These are phyloP conservation scores for Epichloe sp. DNA, from an alignment of 2,329 filamentous ascomycete genomes.

Conservation along the genomic window DNA sequence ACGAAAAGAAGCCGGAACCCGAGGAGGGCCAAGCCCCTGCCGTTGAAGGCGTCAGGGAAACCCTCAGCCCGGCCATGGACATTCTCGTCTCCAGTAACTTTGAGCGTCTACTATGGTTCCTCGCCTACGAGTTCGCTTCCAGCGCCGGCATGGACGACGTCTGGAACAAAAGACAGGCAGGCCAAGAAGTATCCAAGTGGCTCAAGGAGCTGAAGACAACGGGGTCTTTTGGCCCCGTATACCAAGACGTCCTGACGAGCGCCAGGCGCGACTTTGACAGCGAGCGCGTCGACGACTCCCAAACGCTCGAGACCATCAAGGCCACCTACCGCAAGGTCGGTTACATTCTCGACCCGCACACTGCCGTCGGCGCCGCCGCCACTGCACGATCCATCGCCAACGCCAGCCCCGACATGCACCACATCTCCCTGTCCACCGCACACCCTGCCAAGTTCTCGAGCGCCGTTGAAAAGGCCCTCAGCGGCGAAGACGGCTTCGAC, in stretches of 20 bases:
- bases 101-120: conserved; percentile 87
- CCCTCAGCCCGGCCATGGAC: conserved; percentile 91
- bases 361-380: conserved; percentile 74
- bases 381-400: conserved; percentile 54
- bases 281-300: conserved; percentile 53
- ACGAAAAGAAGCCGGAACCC: conserved; percentile 64
- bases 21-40: conserved; percentile 36
- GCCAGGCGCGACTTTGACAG: conserved; percentile 69
- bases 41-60: conserved; percentile 72
- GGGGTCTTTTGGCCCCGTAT: conserved; percentile 70
- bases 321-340: conserved; percentile 43
- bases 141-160: conserved; percentile 47
- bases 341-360: conserved; percentile 89
- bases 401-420: conserved; percentile 37
- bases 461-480: conserved; percentile 70
- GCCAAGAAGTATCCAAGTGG: conserved; percentile 68
- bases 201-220: conserved; percentile 65
- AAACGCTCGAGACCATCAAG: conserved; percentile 55
- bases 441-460: conserved; percentile 91
- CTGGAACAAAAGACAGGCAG: conserved; percentile 55
- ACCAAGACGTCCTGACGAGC: conserved; percentile 54
- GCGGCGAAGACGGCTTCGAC: conserved; percentile 56
- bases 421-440: conserved; percentile 82
- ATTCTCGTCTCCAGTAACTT: conserved; percentile 95
- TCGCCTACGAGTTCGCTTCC: conserved; percentile 59